A percentile compares a stretch with the other conserved stretches of the same genome.
Evolutionary conservation across 352 stramenopile genomes (phyloP).

Genomic region (Phytophthora podocarpi): DNA sequence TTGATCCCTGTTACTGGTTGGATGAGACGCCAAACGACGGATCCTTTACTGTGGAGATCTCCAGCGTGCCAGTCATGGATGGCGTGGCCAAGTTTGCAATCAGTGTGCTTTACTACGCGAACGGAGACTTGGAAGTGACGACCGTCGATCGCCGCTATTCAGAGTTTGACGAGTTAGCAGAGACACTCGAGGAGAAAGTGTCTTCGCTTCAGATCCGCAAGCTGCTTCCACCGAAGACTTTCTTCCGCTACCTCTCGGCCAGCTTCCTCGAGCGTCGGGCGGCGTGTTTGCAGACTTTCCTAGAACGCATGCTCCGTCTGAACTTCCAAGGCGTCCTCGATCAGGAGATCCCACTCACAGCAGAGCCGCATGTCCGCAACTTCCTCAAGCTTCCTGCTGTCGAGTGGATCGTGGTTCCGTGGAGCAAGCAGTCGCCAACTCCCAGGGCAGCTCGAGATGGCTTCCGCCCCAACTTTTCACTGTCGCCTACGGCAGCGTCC

Average conservation of each 20-base stretch:
- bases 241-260: slow-evolving; percentile 63
- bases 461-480: slow-evolving; percentile 30
- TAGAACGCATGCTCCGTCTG: slow-evolving; percentile 61
- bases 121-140: slow-evolving; percentile 44
- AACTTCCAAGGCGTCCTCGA: slow-evolving; percentile 71
- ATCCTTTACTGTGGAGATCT: slow-evolving; percentile 77
- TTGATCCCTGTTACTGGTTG: slow-evolving; percentile 58
- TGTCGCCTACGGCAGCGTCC: slow-evolving; percentile 29
- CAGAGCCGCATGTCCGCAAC: slow-evolving; percentile 63
- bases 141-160: slow-evolving; percentile 70
- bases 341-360: slow-evolving; percentile 67
- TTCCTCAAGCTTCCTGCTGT: slow-evolving; percentile 76
- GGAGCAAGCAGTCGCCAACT: slow-evolving; percentile 33
- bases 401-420: slow-evolving; percentile 72
- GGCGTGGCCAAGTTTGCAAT: slow-evolving; percentile 63
- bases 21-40: slow-evolving; percentile 48
- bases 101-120: slow-evolving; percentile 60
- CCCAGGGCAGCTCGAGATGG: slow-evolving; percentile 12
- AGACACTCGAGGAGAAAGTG: slow-evolving; percentile 62
- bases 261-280: slow-evolving; percentile 68
- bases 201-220: slow-evolving; percentile 49
- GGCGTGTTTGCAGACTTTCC: slow-evolving; percentile 63
- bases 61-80: slow-evolving; percentile 51
- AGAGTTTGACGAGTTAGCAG: slow-evolving; percentile 67
- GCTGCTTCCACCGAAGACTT: slow-evolving; percentile 72